Evolutionary conservation across 2,329 filamentous ascomycete genomes (phyloP).

Genomic region (Apiospora marii): DNA sequence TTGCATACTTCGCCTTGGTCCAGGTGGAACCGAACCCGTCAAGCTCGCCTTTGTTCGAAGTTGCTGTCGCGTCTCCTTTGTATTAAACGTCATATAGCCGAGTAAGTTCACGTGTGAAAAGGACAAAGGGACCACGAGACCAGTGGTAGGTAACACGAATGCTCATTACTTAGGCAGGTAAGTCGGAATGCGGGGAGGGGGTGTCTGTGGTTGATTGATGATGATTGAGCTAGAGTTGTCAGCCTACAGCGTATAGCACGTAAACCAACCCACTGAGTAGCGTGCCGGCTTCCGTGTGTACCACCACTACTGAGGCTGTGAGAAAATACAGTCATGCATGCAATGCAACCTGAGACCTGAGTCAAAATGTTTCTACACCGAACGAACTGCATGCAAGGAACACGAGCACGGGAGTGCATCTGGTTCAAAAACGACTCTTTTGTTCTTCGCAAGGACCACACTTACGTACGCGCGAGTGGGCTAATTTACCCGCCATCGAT

Average conservation of each 20-base stretch:
- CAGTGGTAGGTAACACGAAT: neutral
- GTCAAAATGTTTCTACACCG: neutral
- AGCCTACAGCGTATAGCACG: neutral
- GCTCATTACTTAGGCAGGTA: neutral
- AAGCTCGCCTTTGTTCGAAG: neutral
- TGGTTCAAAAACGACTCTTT: no score
- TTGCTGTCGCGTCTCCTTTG: neutral
- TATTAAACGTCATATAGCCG: neutral
- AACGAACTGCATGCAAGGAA: conserved; percentile 5
- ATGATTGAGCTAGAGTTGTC: neutral
- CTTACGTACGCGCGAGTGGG: conserved; percentile 3
- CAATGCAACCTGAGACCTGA: neutral
- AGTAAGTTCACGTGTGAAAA: neutral
- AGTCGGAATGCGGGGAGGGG: neutral
- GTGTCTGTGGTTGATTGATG: neutral
- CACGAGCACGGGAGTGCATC: neutral
- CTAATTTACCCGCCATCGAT: conserved; percentile 20
- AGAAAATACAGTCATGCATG: conserved; percentile 8
- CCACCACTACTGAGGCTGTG: neutral
- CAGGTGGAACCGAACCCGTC: neutral
- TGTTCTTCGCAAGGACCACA: neutral
- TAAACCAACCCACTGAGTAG: neutral
- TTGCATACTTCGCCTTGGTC: neutral
- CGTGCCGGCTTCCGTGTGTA: neutral
- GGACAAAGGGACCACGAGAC: neutral